Conservation (phyloP, 2,329 filamentous ascomycete genomes). For the Stachybotrys chartarum region DNA sequence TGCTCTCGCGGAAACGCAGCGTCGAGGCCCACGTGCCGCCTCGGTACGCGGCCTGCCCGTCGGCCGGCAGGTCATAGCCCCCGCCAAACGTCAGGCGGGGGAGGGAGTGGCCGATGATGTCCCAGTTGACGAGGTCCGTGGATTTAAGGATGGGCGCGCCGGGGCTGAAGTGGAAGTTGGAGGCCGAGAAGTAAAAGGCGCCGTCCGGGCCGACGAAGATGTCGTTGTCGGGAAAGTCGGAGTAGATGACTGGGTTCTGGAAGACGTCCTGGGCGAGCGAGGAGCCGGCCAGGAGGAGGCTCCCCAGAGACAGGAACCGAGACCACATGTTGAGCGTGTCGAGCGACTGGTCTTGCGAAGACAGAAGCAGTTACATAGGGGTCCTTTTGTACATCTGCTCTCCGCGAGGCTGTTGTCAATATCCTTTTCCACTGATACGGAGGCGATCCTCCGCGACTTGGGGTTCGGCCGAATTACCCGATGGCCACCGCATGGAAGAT, state of each 20-base stretch:
- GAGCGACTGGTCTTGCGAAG: background rate
- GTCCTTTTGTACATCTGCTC: background rate
- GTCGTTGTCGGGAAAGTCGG: conserved; percentile 49
- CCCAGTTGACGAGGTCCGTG: conserved; percentile 47
- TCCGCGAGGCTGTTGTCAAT: background rate
- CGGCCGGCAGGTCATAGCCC: conserved; percentile 36
- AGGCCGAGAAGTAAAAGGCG: conserved; percentile 48
- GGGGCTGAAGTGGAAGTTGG: conserved; percentile 48
- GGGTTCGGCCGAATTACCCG: background rate
- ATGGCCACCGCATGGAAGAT: background rate
- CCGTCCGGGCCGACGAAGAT: conserved; percentile 41
- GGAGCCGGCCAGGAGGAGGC: background rate
- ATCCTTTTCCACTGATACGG: background rate
- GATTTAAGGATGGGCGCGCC: conserved; percentile 50
- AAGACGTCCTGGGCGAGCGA: conserved; percentile 15
- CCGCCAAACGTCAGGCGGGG: conserved; percentile 36
- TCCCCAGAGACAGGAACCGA: background rate
- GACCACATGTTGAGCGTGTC: background rate
- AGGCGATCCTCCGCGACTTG: background rate
- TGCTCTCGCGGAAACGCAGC: conserved; percentile 42
- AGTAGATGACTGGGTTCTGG: conserved; percentile 46
- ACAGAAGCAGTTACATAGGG: background rate
- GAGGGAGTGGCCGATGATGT: conserved; percentile 36
- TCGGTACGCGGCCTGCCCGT: conserved; percentile 36
- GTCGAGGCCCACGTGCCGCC: conserved; percentile 50